Conservation (phyloP, 768 basidiomycete species). For the Trametopsis cervina region DNA sequence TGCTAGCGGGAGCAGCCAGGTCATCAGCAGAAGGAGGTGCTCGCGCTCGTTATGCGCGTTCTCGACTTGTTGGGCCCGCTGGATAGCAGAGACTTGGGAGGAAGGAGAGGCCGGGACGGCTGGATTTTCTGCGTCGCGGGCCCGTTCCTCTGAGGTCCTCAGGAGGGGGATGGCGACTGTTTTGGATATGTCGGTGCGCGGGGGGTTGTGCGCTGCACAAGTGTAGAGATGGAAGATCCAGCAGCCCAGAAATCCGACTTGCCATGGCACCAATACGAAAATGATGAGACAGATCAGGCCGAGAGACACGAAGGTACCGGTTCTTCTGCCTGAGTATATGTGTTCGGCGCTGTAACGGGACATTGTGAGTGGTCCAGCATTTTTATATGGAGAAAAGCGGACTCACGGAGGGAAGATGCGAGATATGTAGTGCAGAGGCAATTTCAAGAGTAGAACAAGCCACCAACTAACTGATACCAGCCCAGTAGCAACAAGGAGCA, state of each 20-base stretch:
- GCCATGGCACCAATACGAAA: constrained; percentile 79
- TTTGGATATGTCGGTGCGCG: neutral
- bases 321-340: constrained; percentile 16
- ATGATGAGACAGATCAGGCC: constrained; percentile 56
- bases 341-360: neutral
- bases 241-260: constrained; percentile 81
- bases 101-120: neutral
- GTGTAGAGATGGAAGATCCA: constrained; percentile 74
- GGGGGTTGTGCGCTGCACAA: constrained; percentile 31
- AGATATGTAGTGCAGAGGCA: constrained; percentile 32
- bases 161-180: constrained; percentile 1
- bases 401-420: constrained; percentile 10
- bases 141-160: constrained; percentile 1
- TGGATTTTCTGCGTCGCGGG: neutral
- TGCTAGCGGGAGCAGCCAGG: constrained; percentile 71
- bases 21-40: constrained; percentile 69
- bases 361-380: neutral
- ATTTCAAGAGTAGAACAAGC: constrained; percentile 41
- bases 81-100: neutral
- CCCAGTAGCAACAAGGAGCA: constrained; percentile 57
- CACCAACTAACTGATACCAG: constrained; percentile 58
- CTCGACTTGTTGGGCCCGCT: neutral
- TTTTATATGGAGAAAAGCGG: neutral
- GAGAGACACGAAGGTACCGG: constrained; percentile 52
- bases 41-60: constrained; percentile 21